These are phyloP conservation scores for Hypoxylon fuscum DNA, from an alignment of 495 filamentous ascomycete species.

Conservation along the genomic window DNA sequence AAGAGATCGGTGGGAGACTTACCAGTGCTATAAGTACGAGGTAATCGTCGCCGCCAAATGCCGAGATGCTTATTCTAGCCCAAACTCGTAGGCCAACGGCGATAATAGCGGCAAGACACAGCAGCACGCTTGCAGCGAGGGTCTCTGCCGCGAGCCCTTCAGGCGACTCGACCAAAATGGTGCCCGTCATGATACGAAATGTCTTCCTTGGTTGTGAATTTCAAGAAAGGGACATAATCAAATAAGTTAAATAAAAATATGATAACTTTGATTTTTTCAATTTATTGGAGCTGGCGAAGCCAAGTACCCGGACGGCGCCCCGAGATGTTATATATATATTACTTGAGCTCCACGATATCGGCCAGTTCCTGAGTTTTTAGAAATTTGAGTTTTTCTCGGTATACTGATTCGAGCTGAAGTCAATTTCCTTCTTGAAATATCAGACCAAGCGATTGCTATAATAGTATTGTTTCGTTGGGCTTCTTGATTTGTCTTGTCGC, in stretches of 20 bases:
- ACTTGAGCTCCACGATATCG: too few species aligned
- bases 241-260: too few species aligned
- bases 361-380: too few species aligned
- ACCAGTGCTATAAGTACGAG: slow-evolving; percentile 20
- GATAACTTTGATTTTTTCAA: too few species aligned
- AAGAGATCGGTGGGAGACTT: neutral
- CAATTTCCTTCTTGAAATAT: neutral
- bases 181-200: neutral
- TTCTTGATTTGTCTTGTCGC: neutral
- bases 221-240: too few species aligned
- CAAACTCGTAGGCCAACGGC: slow-evolving; percentile 13
- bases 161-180: neutral
- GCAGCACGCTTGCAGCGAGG: neutral
- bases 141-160: slow-evolving; percentile 8
- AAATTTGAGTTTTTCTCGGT: neutral
- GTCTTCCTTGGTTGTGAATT: neutral
- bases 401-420: neutral
- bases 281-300: neutral
- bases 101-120: slow-evolving; percentile 1
- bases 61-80: slow-evolving; percentile 16
- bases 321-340: slow-evolving; percentile 10
- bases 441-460: slow-evolving; percentile 1
- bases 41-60: slow-evolving; percentile 26
- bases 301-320: neutral
- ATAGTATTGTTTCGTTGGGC: slow-evolving; percentile 7